Evolutionary conservation across 2,329 filamentous ascomycete genomes (phyloP).

Genomic region (Onygenales sp.): DNA sequence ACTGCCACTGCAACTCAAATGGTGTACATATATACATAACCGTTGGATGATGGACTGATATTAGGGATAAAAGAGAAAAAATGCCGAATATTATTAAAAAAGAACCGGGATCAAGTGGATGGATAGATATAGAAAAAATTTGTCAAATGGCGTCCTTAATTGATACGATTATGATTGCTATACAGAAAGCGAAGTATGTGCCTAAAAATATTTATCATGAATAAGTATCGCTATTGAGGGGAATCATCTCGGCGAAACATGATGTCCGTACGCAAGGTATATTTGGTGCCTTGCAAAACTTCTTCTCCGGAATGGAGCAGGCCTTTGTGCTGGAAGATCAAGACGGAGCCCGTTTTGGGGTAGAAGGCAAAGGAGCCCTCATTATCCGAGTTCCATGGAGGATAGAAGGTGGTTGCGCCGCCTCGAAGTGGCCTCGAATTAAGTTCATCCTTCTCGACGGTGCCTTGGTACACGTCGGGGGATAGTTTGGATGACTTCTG

Average conservation of each 20-base stretch:
- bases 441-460: neutral
- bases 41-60: too few species aligned
- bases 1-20: too few species aligned
- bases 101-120: too few species aligned
- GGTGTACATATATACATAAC: too few species aligned
- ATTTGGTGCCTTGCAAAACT: constrained; percentile 44
- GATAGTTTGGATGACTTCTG: constrained; percentile 2
- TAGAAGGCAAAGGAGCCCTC: constrained; percentile 33
- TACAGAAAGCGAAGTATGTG: too few species aligned
- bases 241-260: constrained; percentile 34
- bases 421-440: constrained; percentile 31
- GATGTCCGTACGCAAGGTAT: constrained; percentile 47
- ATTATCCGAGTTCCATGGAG: constrained; percentile 16
- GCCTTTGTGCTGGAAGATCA: constrained; percentile 48
- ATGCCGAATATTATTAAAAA: too few species aligned
- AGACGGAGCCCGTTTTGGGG: constrained; percentile 42
- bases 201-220: too few species aligned
- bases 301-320: constrained; percentile 48
- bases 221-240: neutral
- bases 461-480: constrained; percentile 12
- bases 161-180: too few species aligned
- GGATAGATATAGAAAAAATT: too few species aligned
- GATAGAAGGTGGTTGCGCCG: constrained; percentile 46
- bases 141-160: too few species aligned
- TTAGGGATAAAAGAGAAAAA: too few species aligned